These are phyloP conservation scores for Pistacia integerrima DNA, from an alignment of 345 rosid species.

Conservation along the genomic window DNA sequence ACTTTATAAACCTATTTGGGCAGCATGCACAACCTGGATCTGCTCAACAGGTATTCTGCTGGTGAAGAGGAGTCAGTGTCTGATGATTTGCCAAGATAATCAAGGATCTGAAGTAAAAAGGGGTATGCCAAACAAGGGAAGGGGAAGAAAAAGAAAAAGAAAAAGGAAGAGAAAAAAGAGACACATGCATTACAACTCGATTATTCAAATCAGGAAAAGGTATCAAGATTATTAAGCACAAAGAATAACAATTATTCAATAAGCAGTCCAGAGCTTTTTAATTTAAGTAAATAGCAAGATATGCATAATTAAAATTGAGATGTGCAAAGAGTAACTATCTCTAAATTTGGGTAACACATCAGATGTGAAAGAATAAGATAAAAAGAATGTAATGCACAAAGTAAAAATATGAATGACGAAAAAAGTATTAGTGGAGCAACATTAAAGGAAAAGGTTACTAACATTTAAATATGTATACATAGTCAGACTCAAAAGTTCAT, in stretches of 20 bases:
- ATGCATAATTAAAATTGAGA: neutral
- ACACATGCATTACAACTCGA: neutral
- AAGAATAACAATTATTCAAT: neutral
- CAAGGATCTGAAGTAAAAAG: slow-evolving; percentile 65
- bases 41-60: slow-evolving; percentile 72
- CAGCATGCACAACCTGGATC: slow-evolving; percentile 72
- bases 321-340: neutral
- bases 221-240: neutral
- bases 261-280: neutral
- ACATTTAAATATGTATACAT: neutral
- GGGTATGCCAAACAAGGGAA: neutral
- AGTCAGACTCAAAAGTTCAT: neutral
- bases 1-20: slow-evolving; percentile 17
- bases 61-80: slow-evolving; percentile 82
- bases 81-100: slow-evolving; percentile 80
- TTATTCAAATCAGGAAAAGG: slow-evolving; percentile 1
- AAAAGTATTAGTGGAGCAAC: neutral
- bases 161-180: neutral
- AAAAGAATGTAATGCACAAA: neutral
- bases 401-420: neutral
- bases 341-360: neutral
- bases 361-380: neutral
- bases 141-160: neutral
- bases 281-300: neutral
- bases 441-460: neutral